Evolutionary conservation across 371 early-diverging fungal genomes (phyloP).

Genomic region (Cladochytrium tenue): DNA sequence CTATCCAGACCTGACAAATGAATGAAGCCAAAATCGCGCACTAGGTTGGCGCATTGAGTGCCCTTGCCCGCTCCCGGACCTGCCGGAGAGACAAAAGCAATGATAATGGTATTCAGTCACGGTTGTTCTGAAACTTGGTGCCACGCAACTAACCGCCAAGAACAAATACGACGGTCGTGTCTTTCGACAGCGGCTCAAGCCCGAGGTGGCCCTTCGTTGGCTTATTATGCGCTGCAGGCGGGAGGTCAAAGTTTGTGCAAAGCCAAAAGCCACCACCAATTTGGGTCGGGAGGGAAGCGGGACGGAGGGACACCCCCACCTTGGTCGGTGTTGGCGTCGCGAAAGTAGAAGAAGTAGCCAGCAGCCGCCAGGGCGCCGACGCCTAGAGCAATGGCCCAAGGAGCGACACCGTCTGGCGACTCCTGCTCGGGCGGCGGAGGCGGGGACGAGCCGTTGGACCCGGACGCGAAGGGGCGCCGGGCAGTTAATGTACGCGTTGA

Average conservation of each 20-base stretch:
- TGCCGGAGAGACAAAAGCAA: neutral
- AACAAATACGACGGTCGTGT: slow-evolving; percentile 46
- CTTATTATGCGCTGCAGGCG: neutral
- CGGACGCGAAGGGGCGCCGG: too few species aligned
- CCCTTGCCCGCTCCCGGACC: slow-evolving; percentile 74
- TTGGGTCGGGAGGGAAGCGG: too few species aligned
- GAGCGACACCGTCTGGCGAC: too few species aligned
- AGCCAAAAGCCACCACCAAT: too few species aligned
- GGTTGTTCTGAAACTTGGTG: neutral
- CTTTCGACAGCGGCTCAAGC: slow-evolving; percentile 30
- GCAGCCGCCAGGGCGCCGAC: too few species aligned
- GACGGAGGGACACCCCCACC: too few species aligned
- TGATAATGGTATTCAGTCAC: neutral
- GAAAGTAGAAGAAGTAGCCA: neutral
- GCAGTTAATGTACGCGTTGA: too few species aligned
- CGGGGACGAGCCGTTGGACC: too few species aligned
- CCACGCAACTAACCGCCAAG: slow-evolving; percentile 31
- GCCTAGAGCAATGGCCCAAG: too few species aligned
- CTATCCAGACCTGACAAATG: slow-evolving; percentile 81
- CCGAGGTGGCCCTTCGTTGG: slow-evolving; percentile 19
- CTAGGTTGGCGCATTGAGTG: slow-evolving; percentile 87
- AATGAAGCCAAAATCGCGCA: slow-evolving; percentile 86
- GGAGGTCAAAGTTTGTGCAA: neutral
- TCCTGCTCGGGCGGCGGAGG: too few species aligned
- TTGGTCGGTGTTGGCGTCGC: neutral